Conservation (phyloP, 2,329 filamentous ascomycete species). For the Diaporthe vexans region DNA sequence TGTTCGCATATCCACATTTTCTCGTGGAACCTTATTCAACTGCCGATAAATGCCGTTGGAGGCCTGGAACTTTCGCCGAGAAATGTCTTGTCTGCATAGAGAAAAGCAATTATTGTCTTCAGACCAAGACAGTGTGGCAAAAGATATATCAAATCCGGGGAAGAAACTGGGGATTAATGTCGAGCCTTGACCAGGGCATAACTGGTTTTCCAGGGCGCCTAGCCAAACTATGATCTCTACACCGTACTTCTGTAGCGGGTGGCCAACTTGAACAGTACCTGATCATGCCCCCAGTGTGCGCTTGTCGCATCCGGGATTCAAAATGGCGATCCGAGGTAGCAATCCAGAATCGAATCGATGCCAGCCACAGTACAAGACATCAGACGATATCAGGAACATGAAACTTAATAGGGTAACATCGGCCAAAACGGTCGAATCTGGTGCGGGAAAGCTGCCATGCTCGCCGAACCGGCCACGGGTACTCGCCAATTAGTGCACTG, state of each 20-base stretch:
- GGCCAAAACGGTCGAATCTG: not conserved
- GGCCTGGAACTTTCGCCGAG: not conserved
- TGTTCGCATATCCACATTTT: not conserved
- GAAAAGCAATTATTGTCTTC: not conserved
- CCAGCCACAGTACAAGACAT: not conserved
- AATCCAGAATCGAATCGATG: conserved; percentile 4
- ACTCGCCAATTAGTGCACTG: not conserved
- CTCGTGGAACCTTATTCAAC: not conserved
- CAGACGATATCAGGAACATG: conserved; percentile 22
- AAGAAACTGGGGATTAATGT: not conserved
- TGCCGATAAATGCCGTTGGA: not conserved
- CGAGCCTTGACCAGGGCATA: not conserved
- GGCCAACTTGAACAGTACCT: not conserved
- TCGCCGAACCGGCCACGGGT: not conserved
- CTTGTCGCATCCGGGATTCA: not conserved
- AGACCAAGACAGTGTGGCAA: not conserved
- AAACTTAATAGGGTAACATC: conserved; percentile 11
- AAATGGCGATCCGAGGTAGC: conserved; percentile 22
- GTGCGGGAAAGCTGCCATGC: not conserved
- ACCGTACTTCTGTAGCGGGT: not conserved
- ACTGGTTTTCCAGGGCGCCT: not conserved
- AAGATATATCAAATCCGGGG: not conserved
- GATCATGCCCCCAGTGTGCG: not conserved
- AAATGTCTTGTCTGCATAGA: too few species aligned
- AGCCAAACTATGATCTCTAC: not conserved